Evolutionary conservation across 1,284 basidiomycete species (phyloP).

Genomic region (Apiotrichum montevideense): DNA sequence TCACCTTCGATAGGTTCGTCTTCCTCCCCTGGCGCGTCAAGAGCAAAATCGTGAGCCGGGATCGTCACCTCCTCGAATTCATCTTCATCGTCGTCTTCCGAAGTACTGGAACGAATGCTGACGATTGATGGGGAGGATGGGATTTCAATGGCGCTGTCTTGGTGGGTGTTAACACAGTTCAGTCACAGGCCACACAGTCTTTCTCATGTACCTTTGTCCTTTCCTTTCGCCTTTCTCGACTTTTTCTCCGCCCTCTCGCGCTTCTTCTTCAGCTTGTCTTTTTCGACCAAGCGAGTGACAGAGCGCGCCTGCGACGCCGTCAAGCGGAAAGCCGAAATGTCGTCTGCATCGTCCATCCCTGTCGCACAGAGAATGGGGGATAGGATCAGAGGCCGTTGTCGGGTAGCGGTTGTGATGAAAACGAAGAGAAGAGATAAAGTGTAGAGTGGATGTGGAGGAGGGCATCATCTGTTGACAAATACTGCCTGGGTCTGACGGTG

Average conservation of each 20-base stretch:
- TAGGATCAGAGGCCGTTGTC: background rate
- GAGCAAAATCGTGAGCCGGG: conserved; percentile 14
- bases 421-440: background rate
- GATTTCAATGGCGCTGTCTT: conserved; percentile 13
- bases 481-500: too few species aligned
- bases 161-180: background rate
- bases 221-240: background rate
- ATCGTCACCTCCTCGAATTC: conserved; percentile 45
- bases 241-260: background rate
- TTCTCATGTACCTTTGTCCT: background rate
- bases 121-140: conserved; percentile 10
- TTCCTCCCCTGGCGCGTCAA: background rate
- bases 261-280: background rate
- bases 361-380: background rate
- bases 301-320: background rate
- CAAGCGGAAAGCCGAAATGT: background rate
- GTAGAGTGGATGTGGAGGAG: background rate
- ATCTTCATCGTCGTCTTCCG: conserved; percentile 31
- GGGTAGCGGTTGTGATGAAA: too few species aligned
- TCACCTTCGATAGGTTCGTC: background rate
- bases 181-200: background rate
- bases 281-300: background rate
- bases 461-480: too few species aligned
- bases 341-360: background rate
- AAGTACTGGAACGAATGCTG: conserved; percentile 3